Conservation (phyloP, 2,329 filamentous ascomycete genomes). For the Epichloe gansuensis region DNA sequence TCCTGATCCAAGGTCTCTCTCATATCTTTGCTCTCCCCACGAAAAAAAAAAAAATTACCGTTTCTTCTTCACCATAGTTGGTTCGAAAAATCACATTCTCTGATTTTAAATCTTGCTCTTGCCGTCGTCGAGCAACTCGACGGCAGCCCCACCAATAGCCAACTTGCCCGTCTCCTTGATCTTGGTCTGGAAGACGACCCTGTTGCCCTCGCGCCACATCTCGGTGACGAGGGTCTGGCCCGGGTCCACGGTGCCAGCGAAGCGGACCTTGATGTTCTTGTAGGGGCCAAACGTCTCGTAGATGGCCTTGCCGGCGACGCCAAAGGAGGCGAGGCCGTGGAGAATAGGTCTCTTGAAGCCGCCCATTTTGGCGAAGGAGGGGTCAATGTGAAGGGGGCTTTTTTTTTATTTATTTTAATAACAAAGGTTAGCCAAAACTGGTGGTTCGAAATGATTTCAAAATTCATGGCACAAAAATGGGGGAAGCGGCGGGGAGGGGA, state of each 20-base stretch:
- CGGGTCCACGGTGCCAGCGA: constrained; percentile 72
- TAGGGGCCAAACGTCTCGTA: constrained; percentile 70
- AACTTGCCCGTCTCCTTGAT: constrained; percentile 90
- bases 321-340: constrained; percentile 93
- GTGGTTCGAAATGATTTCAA: not conserved
- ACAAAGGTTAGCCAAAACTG: not conserved
- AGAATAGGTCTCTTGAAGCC: constrained; percentile 92
- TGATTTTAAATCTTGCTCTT: constrained; percentile 17
- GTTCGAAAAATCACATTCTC: too few relatives aligned
- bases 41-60: not conserved
- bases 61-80: too few relatives aligned
- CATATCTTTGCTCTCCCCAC: not conserved
- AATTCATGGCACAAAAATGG: not conserved
- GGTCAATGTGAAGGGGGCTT: constrained; percentile 84
- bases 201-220: constrained; percentile 82
- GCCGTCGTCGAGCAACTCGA: constrained; percentile 45
- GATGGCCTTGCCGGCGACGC: constrained; percentile 81
- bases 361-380: constrained; percentile 83
- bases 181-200: constrained; percentile 72
- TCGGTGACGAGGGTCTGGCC: constrained; percentile 85
- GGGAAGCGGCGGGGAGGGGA: not conserved
- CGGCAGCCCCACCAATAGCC: constrained; percentile 69
- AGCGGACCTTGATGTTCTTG: constrained; percentile 87
- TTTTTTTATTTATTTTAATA: not conserved
- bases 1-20: not conserved